Base-by-base conservation (phyloP, 495 filamentous ascomycete genomes). In the Penicillium lividum region DNA sequence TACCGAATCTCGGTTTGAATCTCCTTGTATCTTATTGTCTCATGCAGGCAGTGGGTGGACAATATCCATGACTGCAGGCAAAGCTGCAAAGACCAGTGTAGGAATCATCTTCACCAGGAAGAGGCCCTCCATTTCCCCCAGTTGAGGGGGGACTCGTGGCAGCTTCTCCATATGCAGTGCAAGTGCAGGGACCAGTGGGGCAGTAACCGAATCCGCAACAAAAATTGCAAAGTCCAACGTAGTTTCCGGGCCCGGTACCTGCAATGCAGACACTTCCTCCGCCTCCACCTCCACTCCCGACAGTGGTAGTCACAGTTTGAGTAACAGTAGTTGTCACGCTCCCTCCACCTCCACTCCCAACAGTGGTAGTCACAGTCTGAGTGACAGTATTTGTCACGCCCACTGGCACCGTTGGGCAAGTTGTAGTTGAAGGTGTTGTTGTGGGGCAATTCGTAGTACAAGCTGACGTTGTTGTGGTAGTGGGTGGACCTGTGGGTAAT, bases 41-140 rank as follows among this genome's bases (percentile, higher is more conserved):
- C 13, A 30, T 66, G 58, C 77, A 80, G 0, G 76, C 75, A 9
- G 66, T 71, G 0, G 64, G 49, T 3, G 77, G 77, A 55, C 76
- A 78, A 51, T 78, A 80, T 3, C 74, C 76, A 58, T 73, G 68
- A 44, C 66, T 60, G 25, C 77, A 80, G 11, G 69, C 64, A 36
- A 75, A 80, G 29, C 68, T 69, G 59, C 77, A 80, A 7, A 80
- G 66, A 1, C 73, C 77, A 5, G 65, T 40, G 51, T 79, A 79
- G 0, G 68, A 70, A 22, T 68, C 61, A 56, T 73, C 71, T 22
- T 73, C 62, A 2, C 68, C 65, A 1, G 60, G 38, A 3, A 70
- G 53, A 7, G 74, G 72, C 7, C 66, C 49, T 0, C 77, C 75
- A n/a, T 54, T 56, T 2, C 45, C 57, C 3, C 68, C 68, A 1